These are phyloP conservation scores for Buddleja alternifolia DNA, from an alignment of 257 asterid genomes.

Conservation along the genomic window DNA sequence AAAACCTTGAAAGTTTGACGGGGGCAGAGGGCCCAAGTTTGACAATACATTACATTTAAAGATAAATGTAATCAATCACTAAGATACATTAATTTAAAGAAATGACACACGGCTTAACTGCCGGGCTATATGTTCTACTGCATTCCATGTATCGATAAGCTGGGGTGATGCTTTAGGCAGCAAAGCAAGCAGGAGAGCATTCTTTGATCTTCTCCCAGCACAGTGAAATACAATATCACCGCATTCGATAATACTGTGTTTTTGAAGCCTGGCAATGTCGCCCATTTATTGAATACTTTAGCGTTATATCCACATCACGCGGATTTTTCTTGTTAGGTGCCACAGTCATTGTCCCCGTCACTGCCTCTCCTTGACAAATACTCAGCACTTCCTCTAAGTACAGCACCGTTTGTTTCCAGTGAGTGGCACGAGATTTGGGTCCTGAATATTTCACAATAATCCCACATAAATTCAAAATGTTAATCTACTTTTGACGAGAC, in stretches of 20 bases:
- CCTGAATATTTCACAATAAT: conserved; percentile 42
- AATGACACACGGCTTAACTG: too few relatives aligned
- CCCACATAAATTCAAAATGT: too few relatives aligned
- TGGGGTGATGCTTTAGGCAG: neutral
- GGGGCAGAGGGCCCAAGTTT: neutral
- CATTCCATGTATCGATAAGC: too few relatives aligned
- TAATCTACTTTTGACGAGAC: too few relatives aligned
- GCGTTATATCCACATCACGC: conserved; percentile 84
- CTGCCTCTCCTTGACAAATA: conserved; percentile 81
- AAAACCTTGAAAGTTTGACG: neutral
- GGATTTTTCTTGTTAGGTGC: conserved; percentile 92
- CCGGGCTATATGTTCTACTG: too few relatives aligned
- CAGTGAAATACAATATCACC: conserved; percentile 33
- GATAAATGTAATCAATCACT: neutral
- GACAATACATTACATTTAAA: neutral
- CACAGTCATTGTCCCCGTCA: conserved; percentile 71
- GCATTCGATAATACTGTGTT: conserved; percentile 76
- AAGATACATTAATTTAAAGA: too few relatives aligned
- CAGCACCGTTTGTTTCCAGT: conserved; percentile 96
- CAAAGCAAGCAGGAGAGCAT: neutral
- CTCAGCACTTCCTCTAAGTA: conserved; percentile 92
- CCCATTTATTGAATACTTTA: conserved; percentile 78
- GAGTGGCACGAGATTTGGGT: conserved; percentile 88
- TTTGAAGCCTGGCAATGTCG: conserved; percentile 61
- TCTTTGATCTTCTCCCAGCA: neutral